These are phyloP conservation scores for Phytophthora cryptogea DNA, from an alignment of 352 stramenopile genomes.

Conservation along the genomic window DNA sequence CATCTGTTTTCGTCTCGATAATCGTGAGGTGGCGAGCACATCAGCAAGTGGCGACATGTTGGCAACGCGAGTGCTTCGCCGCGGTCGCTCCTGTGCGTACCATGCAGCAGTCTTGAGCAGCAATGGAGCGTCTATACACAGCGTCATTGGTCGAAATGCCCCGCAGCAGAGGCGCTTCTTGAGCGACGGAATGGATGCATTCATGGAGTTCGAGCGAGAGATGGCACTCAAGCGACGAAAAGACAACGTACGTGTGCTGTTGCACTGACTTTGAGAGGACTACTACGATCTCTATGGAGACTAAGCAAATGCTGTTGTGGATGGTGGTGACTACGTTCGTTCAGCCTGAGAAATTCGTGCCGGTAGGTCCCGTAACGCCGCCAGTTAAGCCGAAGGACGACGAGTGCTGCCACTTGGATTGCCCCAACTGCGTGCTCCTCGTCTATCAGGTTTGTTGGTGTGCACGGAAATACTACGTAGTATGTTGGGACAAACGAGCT, in stretches of 20 bases:
- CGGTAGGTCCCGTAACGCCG: slow-evolving; percentile 43
- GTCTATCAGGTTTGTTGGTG: slow-evolving; percentile 72
- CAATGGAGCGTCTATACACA: slow-evolving; percentile 1
- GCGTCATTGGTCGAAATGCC: neutral
- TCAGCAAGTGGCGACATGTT: slow-evolving; percentile 20
- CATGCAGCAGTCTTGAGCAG: slow-evolving; percentile 5
- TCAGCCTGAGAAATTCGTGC: slow-evolving; percentile 28
- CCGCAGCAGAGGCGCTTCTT: slow-evolving; percentile 32
- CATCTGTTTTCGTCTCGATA: slow-evolving; percentile 3
- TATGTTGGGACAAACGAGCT: neutral
- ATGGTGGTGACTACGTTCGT: neutral
- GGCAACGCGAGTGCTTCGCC: slow-evolving; percentile 26
- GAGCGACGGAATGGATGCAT: slow-evolving; percentile 69
- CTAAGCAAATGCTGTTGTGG: slow-evolving; percentile 1
- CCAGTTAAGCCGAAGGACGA: slow-evolving; percentile 73
- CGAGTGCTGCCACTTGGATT: slow-evolving; percentile 86
- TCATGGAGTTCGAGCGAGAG: slow-evolving; percentile 87
- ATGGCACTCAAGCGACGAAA: slow-evolving; percentile 71
- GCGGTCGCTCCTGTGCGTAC: slow-evolving; percentile 21
- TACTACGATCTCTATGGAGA: neutral
- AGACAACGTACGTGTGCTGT: slow-evolving; percentile 29
- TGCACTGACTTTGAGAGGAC: neutral
- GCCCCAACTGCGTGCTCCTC: slow-evolving; percentile 86
- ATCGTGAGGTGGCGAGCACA: slow-evolving; percentile 21
- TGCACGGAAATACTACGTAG: neutral